phyloP scores from a whole-genome alignment of 768 basidiomycete species.

The Mycena leptocephala region DNA sequence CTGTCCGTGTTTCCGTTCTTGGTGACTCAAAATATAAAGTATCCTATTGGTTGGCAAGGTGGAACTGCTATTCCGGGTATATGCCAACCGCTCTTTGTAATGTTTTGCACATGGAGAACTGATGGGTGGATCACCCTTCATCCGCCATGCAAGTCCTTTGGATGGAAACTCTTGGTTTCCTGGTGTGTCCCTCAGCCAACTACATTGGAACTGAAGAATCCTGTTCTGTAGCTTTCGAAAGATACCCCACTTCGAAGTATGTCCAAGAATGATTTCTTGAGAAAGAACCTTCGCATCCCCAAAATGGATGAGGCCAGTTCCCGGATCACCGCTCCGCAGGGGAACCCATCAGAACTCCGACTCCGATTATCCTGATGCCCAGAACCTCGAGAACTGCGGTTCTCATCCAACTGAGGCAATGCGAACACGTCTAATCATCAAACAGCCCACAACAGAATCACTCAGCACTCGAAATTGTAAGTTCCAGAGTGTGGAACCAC shows the following conservation, averaged over 20 bases:
- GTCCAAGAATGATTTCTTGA: not conserved
- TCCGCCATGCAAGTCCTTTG: not conserved
- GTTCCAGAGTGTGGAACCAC: too few relatives aligned
- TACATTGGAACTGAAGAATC: not conserved
- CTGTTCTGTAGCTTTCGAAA: not conserved
- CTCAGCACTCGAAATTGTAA: too few relatives aligned
- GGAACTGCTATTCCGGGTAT: not conserved
- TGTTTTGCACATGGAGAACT: not conserved
- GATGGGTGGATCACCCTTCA: not conserved
- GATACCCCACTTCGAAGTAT: not conserved
- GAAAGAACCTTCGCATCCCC: not conserved
- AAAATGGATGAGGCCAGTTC: not conserved
- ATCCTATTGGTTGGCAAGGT: not conserved
- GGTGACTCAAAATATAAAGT: not conserved
- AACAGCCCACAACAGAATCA: not conserved
- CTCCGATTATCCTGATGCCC: too few relatives aligned
- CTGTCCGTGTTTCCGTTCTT: not conserved
- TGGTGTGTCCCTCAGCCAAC: not conserved
- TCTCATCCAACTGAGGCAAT: not conserved
- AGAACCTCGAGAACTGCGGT: not conserved
- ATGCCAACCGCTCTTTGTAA: not conserved
- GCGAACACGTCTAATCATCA: not conserved
- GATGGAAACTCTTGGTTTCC: not conserved
- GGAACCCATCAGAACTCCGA: not conserved
- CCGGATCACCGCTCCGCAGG: too few relatives aligned